Evolutionary conservation across 1,139 yeast species (phyloP).

Genomic region (Taphrina deformans): DNA sequence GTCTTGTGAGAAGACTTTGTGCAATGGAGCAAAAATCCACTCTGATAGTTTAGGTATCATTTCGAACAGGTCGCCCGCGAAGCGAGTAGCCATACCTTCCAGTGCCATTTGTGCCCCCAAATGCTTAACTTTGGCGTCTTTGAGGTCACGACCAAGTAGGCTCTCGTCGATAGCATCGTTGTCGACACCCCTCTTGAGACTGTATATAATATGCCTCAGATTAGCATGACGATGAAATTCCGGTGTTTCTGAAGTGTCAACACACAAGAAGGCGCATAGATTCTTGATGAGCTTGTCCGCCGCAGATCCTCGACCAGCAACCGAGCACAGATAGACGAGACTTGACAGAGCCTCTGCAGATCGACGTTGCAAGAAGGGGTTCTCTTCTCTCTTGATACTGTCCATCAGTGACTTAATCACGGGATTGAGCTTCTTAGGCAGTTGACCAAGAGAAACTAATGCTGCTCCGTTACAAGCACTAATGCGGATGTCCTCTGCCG

Average conservation of each 20-base stretch:
- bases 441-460: conserved; percentile 55
- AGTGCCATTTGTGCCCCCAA: conserved; percentile 78
- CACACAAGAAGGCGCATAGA: conserved; percentile 88
- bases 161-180: conserved; percentile 66
- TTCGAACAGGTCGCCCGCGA: conserved; percentile 57
- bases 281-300: conserved; percentile 88
- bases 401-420: conserved; percentile 91
- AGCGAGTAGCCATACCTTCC: conserved; percentile 53
- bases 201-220: conserved; percentile 58
- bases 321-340: conserved; percentile 60
- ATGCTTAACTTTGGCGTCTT: conserved; percentile 75
- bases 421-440: conserved; percentile 87
- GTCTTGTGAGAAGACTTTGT: conserved; percentile 43
- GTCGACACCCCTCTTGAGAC: conserved; percentile 76
- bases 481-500: conserved; percentile 62
- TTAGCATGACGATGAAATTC: conserved; percentile 73
- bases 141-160: conserved; percentile 65
- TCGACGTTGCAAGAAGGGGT: conserved; percentile 63
- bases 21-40: conserved; percentile 68
- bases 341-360: conserved; percentile 69
- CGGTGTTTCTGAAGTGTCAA: conserved; percentile 94
- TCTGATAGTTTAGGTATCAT: conserved; percentile 68
- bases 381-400: conserved; percentile 75
- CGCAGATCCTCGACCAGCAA: conserved; percentile 63
- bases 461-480: conserved; percentile 77